Evolutionary conservation across 192 early-diverging fungal genomes (phyloP).

Genomic region (Backusella liffmaniae): DNA sequence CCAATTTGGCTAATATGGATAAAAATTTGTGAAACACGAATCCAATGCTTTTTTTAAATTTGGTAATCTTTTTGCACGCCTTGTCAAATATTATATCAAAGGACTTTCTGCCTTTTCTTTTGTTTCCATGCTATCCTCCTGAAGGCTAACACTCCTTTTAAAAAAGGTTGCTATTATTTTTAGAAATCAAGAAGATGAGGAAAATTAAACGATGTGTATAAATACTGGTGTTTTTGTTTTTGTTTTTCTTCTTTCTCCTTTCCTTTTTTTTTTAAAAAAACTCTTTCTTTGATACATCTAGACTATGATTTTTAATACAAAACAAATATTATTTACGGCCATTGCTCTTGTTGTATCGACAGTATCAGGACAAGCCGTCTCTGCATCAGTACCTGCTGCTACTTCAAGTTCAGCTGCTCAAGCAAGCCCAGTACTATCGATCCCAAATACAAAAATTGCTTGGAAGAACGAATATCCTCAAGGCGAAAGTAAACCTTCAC

Average conservation of each 20-base stretch:
- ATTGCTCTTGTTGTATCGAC: slow-evolving; percentile 10
- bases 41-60: neutral
- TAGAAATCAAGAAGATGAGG: neutral
- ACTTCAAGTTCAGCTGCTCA: neutral
- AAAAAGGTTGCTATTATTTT: neutral
- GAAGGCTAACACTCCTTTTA: neutral
- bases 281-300: neutral
- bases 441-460: slow-evolving; percentile 30
- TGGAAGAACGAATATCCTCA: slow-evolving; percentile 36
- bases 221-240: neutral
- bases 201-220: neutral
- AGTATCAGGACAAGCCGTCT: neutral
- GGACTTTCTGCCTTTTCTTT: neutral
- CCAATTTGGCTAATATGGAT: neutral
- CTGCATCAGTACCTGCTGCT: neutral
- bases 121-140: slow-evolving; percentile 4
- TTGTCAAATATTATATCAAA: slow-evolving; percentile 7
- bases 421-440: neutral
- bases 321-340: neutral
- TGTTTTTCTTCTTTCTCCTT: neutral
- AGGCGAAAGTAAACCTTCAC: slow-evolving; percentile 33
- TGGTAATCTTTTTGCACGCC: neutral
- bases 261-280: neutral
- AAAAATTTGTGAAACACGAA: neutral
- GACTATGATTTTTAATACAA: slow-evolving; percentile 12